Percentiles rank a stretch among this genome's conserved stretches.
Conservation (phyloP, 192 early-diverging fungal species). For the Phycomyces blakesleeanus region DNA sequence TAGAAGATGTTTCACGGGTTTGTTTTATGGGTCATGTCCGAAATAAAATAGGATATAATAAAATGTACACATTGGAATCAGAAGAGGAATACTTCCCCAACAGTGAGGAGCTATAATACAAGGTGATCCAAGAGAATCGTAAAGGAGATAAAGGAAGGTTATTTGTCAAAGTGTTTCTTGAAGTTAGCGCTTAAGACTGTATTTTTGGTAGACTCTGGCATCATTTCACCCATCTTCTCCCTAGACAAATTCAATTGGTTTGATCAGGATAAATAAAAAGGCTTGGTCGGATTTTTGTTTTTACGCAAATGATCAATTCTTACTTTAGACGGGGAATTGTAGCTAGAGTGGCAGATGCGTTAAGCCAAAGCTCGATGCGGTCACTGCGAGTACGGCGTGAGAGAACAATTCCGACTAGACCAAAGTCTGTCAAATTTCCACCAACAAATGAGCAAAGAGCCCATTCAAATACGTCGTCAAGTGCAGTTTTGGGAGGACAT, state of each 20-base stretch:
- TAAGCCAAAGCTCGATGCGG: slow-evolving; percentile 50
- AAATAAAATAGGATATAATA: too few species aligned
- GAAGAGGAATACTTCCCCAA: neutral
- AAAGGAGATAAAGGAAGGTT: too few species aligned
- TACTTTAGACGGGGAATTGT: slow-evolving; percentile 30
- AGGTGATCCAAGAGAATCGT: neutral
- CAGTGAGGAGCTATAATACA: neutral
- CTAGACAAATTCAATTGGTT: slow-evolving; percentile 2
- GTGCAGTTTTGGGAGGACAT: slow-evolving; percentile 16
- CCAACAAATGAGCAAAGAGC: slow-evolving; percentile 45
- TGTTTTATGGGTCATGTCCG: too few species aligned
- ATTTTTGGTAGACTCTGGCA: neutral
- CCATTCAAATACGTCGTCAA: slow-evolving; percentile 44
- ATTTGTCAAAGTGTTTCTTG: slow-evolving; percentile 29
- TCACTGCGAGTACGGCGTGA: slow-evolving; percentile 40
- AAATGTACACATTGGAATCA: neutral
- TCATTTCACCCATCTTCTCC: slow-evolving; percentile 2
- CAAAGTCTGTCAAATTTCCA: slow-evolving; percentile 32
- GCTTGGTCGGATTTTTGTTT: too few species aligned
- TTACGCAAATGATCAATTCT: neutral
- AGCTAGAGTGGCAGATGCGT: slow-evolving; percentile 29
- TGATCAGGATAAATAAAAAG: too few species aligned
- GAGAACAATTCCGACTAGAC: slow-evolving; percentile 23
- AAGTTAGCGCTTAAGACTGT: slow-evolving; percentile 5
- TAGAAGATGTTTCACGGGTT: too few species aligned